These are phyloP conservation scores for Linnemannia elongata DNA, from an alignment of 192 early-diverging fungal species.

Conservation along the genomic window DNA sequence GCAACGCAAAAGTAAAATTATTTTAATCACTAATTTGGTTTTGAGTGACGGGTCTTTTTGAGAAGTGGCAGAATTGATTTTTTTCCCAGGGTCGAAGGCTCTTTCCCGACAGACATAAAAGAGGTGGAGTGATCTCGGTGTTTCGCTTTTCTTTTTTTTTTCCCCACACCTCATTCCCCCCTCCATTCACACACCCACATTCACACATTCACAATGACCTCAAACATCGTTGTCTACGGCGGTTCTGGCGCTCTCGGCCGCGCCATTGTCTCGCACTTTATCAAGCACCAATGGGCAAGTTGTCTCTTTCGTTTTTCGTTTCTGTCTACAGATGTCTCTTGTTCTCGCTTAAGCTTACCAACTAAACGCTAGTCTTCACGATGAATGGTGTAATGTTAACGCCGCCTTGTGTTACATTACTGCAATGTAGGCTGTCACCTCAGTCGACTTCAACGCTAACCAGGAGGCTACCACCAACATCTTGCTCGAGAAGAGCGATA, in stretches of 20 bases:
- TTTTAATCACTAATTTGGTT: neutral
- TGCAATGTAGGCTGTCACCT: slow-evolving; percentile 73
- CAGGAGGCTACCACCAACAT: slow-evolving; percentile 81
- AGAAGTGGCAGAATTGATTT: neutral
- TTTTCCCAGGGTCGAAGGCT: neutral
- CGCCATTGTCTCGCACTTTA: slow-evolving; percentile 78
- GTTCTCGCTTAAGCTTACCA: neutral
- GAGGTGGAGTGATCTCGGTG: neutral
- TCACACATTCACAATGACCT: slow-evolving; percentile 51
- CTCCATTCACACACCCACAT: neutral
- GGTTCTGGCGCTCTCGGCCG: slow-evolving; percentile 92
- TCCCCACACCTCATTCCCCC: neutral
- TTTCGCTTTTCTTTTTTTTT: neutral
- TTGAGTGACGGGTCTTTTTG: neutral
- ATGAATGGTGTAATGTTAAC: neutral
- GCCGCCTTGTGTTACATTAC: neutral
- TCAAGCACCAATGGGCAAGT: slow-evolving; percentile 78
- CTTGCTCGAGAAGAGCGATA: slow-evolving; percentile 60
- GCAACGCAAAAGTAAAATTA: neutral
- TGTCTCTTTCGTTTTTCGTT: neutral
- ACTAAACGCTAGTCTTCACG: neutral
- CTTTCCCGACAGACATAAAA: neutral
- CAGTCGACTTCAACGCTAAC: slow-evolving; percentile 82
- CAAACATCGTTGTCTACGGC: slow-evolving; percentile 88
- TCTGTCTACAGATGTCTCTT: neutral